Evolutionary conservation across 2,329 filamentous ascomycete genomes (phyloP), one percentile per base, ranked within the genome.

Genomic region (Microsporum ferrugineum): DNA sequence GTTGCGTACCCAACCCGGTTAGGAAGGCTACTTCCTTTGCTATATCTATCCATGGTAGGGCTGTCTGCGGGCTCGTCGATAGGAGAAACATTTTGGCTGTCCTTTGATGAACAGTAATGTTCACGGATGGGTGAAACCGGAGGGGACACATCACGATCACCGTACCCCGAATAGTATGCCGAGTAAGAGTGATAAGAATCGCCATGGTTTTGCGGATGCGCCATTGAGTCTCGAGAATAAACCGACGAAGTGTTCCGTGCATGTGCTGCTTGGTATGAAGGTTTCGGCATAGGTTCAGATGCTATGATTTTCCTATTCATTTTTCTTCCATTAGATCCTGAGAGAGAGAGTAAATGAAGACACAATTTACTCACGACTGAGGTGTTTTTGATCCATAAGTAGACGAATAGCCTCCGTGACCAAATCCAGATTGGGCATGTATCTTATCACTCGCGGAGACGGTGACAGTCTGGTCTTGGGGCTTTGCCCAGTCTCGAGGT

Each of bases 121-220:
- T 63, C 62, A 56, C 64, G 66, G 27, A 69, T 63, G 5, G 77
- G 76, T 31, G 77, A 78, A 59, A 76, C 75, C 41, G 75, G 77
- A 47, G 78, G 77, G 8, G 78, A 79, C n/a, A 79, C 71, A 62
- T 71, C 76, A 23, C 66, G 68, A 31, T 66, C 63, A 12, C 63
- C 62, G 38, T 62, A 64, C 23, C 49, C 49, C 5, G 63, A 60
- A 14, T 43, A 51, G 36, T 58, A 59, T 34, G 41, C 17, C 14
- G 53, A 51, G 6, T 45, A 58, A 14, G 6, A 45, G 8, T 10
- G 58, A 51, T 33, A 23, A 36, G 23, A 10, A 8, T 55, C 31
- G 12, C 51, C 51, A 12, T 23, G 51, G 31, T 14, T 55, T 7
- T 55, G 51, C 23, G 29, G 29, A n/a, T 53, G 49, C 12, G 31